Percentiles rank a stretch among this genome's conserved stretches.
phyloP scores from a whole-genome alignment of 805 yeast genomes.

The Teunomyces atbi region DNA sequence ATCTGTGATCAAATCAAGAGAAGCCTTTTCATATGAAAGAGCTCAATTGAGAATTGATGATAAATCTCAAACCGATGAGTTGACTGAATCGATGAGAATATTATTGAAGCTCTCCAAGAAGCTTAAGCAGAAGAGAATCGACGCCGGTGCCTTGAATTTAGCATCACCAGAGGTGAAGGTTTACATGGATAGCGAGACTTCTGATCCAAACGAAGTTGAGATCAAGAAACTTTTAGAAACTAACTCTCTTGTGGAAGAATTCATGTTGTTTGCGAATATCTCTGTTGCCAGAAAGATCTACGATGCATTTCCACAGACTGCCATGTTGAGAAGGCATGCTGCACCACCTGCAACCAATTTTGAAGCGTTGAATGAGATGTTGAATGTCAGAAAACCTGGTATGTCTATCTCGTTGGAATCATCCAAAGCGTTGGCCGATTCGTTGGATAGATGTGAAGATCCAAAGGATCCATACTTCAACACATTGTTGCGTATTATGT shows the following conservation, averaged over 20 bases:
- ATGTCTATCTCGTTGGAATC: constrained; percentile 76
- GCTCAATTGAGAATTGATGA: constrained; percentile 95
- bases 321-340: constrained; percentile 96
- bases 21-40: constrained; percentile 90
- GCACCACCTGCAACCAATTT: constrained; percentile 96
- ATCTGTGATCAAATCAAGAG: constrained; percentile 85
- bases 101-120: constrained; percentile 76
- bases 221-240: constrained; percentile 85
- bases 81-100: constrained; percentile 86
- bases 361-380: constrained; percentile 84
- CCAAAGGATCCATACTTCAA: constrained; percentile 85
- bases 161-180: constrained; percentile 99
- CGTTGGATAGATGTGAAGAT: constrained; percentile 85
- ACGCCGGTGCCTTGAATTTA: constrained; percentile 93
- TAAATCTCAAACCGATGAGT: constrained; percentile 65
- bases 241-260: constrained; percentile 95
- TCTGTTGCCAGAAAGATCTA: constrained; percentile 92
- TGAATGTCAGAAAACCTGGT: constrained; percentile 69
- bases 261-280: constrained; percentile 95
- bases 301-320: constrained; percentile 95
- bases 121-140: constrained; percentile 79
- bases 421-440: constrained; percentile 89
- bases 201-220: constrained; percentile 95
- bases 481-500: constrained; percentile 91
- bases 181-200: constrained; percentile 93